phyloP scores from a whole-genome alignment of 805 yeast genomes.

The Wickerhamomyces tratensis region DNA sequence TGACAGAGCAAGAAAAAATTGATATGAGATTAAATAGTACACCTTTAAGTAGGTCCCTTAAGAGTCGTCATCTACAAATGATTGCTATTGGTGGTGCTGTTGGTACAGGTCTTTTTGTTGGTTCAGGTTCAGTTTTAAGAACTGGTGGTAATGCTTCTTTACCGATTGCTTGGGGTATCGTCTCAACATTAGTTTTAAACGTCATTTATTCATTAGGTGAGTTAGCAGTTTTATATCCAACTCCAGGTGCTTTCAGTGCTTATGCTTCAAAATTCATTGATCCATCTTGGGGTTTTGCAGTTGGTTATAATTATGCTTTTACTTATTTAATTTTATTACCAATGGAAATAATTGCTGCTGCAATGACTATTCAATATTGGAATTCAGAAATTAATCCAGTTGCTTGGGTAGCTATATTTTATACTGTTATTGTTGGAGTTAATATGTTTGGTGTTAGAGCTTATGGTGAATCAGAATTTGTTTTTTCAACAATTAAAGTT shows the following conservation, averaged over 20 bases:
- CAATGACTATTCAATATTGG: constrained; percentile 52
- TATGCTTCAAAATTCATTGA: constrained; percentile 43
- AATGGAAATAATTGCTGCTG: constrained; percentile 49
- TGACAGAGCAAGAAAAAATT: constrained; percentile 28
- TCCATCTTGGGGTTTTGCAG: constrained; percentile 46
- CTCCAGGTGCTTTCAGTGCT: constrained; percentile 42
- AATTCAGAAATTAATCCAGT: constrained; percentile 38
- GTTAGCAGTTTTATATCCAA: constrained; percentile 42
- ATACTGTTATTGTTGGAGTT: constrained; percentile 33
- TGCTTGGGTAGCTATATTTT: constrained; percentile 52
- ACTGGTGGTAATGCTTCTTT: constrained; percentile 61
- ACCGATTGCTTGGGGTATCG: constrained; percentile 42
- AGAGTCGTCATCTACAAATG: constrained; percentile 55
- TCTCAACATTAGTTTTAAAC: constrained; percentile 46
- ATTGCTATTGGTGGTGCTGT: constrained; percentile 65
- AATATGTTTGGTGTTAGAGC: constrained; percentile 44
- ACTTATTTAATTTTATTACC: constrained; percentile 51
- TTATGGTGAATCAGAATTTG: constrained; percentile 50
- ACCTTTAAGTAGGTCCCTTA: constrained; percentile 43
- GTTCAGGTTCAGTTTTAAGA: constrained; percentile 48
- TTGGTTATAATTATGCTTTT: constrained; percentile 43
- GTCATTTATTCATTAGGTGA: constrained; percentile 53
- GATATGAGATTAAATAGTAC: constrained; percentile 33
- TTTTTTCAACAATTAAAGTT: constrained; percentile 37
- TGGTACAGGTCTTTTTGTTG: constrained; percentile 65